Base-by-base conservation (phyloP, 805 yeast genomes). In the Alloascoidea hylecoeti region DNA sequence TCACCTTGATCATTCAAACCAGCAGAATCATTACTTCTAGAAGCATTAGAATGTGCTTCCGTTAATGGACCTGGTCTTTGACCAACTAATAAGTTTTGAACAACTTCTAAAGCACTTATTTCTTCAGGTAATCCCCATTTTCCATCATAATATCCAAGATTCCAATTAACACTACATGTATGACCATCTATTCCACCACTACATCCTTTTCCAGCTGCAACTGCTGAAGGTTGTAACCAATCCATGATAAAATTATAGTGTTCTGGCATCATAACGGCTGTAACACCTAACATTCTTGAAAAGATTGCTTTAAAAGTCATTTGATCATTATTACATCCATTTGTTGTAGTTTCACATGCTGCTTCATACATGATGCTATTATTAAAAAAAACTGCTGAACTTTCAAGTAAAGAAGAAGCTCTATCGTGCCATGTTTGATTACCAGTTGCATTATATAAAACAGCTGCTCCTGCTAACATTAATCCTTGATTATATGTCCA, bases 141-240 rank as follows among this genome's bases (percentile, higher is more conserved):
- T 1, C 68, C 72, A 54, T 83, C 94, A 73, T 79, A 80, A 3
- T 68, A 63, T 28, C 57, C 58, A 13, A 47, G 42, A 12, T 67
- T 53, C 95, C 95, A 84, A 54, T 77, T 63, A 39, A 67, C 55
- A 35, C 95, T 94, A 60, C 95, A 85, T 0, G 95, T 84, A 46
- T 77, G 75, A 5, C 80, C 79, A 52, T 84, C 95, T 1, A 57
- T 37, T 46, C 94, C 94, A 42, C 95, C 95, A 1, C 76, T 61
- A 57, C 95, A 84, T 1, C 89, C 70, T 37, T 59, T 58, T 2
- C 88, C 89, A 1, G 94, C 95, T 17, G 77, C 95, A 16, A 44
- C 41, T 2, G 84, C 81, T 15, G 78, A 73, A 19, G 63, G 57
- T 18, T 61, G 62, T 28, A 78, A 47, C 48, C 66, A 58, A 4